Base-by-base conservation (phyloP, 345 rosid species). In the Leavenworthia alabamica region DNA sequence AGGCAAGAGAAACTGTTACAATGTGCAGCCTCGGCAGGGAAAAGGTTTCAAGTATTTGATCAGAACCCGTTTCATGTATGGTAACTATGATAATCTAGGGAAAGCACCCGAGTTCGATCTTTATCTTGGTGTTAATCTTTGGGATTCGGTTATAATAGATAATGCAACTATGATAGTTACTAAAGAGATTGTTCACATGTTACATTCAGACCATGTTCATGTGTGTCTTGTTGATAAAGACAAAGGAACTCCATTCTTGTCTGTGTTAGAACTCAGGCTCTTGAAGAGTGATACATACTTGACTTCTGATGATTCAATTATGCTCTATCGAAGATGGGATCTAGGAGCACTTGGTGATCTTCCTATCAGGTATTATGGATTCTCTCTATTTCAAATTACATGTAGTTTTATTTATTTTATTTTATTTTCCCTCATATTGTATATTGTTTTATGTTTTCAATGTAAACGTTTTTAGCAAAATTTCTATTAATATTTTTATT, bases 31-130 rank as follows among this genome's bases (percentile, higher is more conserved):
- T 11, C 71, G 50, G 0, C 70, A 12, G 0, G 72, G 56, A 31
- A 68, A 29, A 48, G 77, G 66, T 2, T 32, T 39, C 26, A 73
- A 54, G 22, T 84, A 84, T 54, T 24, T 84, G 59, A 68, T 86
- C 43, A 71, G 90, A 62, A 72, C 83, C 0, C 52, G 54, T 10
- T 84, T 79, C 62, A 43, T 72, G 73, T 79, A 86, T 6, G 88
- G 84, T 17, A 76, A 84, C 60, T 87, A 84, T 7, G 85, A 87
- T 36, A 61, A 20, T 7, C 12, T 39, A 3, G 62, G 65, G 2
- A 32, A 27, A n/a, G 23, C 67, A 2, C 86, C 80, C 0, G 43
- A 14, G n/a, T 84, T 84, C n/a, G 81, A 82, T 56, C 29, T 87
- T 9, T 41, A 78, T 45, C 39, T 87, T 4, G 95, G 84, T 1